phyloP scores from a whole-genome alignment of 2,329 filamentous ascomycete species.

The Aspergillus ibericus region DNA sequence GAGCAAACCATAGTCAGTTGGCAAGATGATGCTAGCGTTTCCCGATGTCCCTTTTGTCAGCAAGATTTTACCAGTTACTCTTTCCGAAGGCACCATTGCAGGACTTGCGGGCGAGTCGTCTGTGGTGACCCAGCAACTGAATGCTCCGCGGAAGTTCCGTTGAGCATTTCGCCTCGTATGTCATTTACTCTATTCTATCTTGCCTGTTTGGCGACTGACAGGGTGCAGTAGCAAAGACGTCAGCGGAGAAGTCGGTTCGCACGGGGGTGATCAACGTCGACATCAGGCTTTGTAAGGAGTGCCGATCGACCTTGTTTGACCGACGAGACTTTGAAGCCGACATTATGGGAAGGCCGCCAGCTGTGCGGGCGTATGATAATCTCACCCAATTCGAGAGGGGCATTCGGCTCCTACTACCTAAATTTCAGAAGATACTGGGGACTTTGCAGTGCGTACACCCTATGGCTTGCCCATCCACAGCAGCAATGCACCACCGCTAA shows the following conservation, averaged over 20 bases:
- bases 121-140: conserved; percentile 82
- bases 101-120: conserved; percentile 88
- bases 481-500: not conserved
- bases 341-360: conserved; percentile 65
- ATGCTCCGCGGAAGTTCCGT: conserved; percentile 80
- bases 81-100: conserved; percentile 90
- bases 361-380: conserved; percentile 79
- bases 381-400: conserved; percentile 84
- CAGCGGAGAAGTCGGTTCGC: conserved; percentile 44
- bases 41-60: conserved; percentile 87
- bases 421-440: conserved; percentile 75
- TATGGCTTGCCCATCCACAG: not conserved
- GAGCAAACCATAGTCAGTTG: conserved; percentile 93
- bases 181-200: conserved; percentile 12
- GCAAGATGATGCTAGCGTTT: conserved; percentile 84
- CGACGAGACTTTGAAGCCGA: conserved; percentile 77
- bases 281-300: conserved; percentile 89
- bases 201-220: conserved; percentile 18
- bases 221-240: conserved; percentile 35
- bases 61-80: conserved; percentile 94
- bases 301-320: conserved; percentile 69
- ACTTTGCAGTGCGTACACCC: conserved; percentile 61
- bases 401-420: conserved; percentile 76
- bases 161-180: conserved; percentile 71
- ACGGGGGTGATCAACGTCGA: conserved; percentile 68